phyloP scores from a whole-genome alignment of 306 rosid species.

The Begonia masoniana region DNA sequence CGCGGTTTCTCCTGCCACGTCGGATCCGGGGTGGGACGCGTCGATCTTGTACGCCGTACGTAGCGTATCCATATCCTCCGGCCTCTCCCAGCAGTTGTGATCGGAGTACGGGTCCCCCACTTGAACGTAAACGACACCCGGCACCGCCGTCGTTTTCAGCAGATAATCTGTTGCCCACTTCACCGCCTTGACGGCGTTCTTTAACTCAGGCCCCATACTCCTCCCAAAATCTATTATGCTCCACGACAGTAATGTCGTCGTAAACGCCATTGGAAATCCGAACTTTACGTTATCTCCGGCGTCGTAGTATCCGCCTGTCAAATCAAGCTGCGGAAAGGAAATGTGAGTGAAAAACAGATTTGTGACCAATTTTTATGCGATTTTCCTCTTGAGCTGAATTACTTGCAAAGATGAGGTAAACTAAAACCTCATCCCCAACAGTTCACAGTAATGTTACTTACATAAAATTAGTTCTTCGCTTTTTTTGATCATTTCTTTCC shows the following conservation, averaged over 20 bases:
- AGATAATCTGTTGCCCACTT: conserved; percentile 83
- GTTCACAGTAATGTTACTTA: too few species aligned
- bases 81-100: conserved; percentile 97
- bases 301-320: conserved; percentile 88
- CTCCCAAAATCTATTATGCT: conserved; percentile 78
- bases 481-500: neutral
- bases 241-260: conserved; percentile 80
- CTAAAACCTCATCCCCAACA: too few species aligned
- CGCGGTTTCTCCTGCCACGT: conserved; percentile 96
- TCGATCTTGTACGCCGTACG: conserved; percentile 69
- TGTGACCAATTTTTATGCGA: too few species aligned
- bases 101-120: conserved; percentile 81
- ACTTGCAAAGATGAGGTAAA: too few species aligned
- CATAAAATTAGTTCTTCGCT: conserved; percentile 11
- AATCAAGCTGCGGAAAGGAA: conserved; percentile 42
- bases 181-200: conserved; percentile 55
- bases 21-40: conserved; percentile 76
- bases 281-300: conserved; percentile 95
- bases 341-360: too few species aligned
- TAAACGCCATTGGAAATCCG: conserved; percentile 96
- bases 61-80: conserved; percentile 93
- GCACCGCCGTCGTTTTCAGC: conserved; percentile 57
- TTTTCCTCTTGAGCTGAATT: too few species aligned
- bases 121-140: conserved; percentile 71
- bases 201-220: conserved; percentile 68